A percentile compares a stretch with the other conserved stretches of the same genome.
Evolutionary conservation across 768 basidiomycete species (phyloP).

Genomic region (Tephrocybe sp.): DNA sequence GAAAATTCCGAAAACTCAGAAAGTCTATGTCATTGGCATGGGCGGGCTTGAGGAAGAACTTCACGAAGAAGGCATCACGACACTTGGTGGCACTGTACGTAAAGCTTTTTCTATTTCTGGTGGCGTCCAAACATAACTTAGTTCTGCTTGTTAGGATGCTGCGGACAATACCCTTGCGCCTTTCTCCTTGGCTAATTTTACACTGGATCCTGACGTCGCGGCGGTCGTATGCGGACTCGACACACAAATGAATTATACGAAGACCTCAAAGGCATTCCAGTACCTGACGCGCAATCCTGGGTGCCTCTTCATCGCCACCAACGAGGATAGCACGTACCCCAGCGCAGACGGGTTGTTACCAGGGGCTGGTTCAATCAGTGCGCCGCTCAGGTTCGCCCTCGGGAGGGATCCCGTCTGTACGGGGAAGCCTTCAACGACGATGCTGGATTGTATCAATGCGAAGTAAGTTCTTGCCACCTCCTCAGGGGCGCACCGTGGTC

Average conservation of each 20-base stretch:
- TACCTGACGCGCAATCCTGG: conserved; percentile 81
- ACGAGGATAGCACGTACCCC: conserved; percentile 92
- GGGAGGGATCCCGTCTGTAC: conserved; percentile 73
- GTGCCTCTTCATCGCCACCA: conserved; percentile 87
- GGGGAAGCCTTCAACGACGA: conserved; percentile 88
- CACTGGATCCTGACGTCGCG: conserved; percentile 75
- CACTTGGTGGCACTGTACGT: conserved; percentile 83
- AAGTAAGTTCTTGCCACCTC: conserved; percentile 37
- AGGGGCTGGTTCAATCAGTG: conserved; percentile 83
- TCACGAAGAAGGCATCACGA: conserved; percentile 77
- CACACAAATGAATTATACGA: conserved; percentile 86
- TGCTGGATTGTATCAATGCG: conserved; percentile 90
- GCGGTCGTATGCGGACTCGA: conserved; percentile 96
- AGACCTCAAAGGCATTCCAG: conserved; percentile 89
- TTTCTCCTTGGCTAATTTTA: conserved; percentile 70
- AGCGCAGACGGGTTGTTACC: conserved; percentile 70
- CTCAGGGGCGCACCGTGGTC: background rate
- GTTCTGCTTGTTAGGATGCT: conserved; percentile 61
- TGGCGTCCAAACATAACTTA: background rate
- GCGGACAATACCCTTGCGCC: conserved; percentile 74
- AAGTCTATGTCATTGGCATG: conserved; percentile 95
- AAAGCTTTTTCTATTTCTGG: background rate
- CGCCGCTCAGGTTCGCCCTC: conserved; percentile 74
- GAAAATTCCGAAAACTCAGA: conserved; percentile 87
- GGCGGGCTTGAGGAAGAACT: conserved; percentile 92